phyloP scores from a whole-genome alignment of 1,284 basidiomycete genomes.

The Porogramme epimiltina region DNA sequence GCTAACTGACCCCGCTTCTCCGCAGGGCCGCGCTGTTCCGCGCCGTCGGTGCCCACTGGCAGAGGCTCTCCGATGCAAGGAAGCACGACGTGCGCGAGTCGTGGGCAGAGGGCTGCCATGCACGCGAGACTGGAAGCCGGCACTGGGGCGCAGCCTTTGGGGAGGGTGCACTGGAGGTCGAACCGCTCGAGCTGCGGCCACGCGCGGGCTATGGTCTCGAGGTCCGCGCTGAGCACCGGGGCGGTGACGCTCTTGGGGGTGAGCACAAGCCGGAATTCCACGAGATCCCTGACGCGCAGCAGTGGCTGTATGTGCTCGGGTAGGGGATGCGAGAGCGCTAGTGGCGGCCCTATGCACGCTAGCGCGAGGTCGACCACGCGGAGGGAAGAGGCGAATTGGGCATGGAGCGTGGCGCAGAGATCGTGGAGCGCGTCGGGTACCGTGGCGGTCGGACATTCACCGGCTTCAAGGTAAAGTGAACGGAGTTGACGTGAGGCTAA shows the following conservation, averaged over 20 bases:
- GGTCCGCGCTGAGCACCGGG: background rate
- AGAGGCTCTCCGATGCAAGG: background rate
- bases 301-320: background rate
- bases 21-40: no score
- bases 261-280: background rate
- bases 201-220: background rate
- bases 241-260: background rate
- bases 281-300: background rate
- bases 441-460: background rate
- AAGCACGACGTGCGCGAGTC: background rate
- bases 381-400: background rate
- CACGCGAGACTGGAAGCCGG: background rate
- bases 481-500: background rate
- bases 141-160: background rate
- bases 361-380: background rate
- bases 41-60: background rate
- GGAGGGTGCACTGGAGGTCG: background rate
- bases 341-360: background rate
- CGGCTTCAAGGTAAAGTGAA: background rate
- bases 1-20: no score
- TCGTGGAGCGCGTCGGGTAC: background rate
- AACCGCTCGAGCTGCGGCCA: constrained; percentile 1
- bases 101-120: background rate
- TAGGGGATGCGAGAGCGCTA: background rate
- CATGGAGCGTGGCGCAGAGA: background rate